Evolutionary conservation across 495 filamentous ascomycete genomes (phyloP), one percentile per base, ranked within the genome.

Genomic region (Endocarpon pusillum): DNA sequence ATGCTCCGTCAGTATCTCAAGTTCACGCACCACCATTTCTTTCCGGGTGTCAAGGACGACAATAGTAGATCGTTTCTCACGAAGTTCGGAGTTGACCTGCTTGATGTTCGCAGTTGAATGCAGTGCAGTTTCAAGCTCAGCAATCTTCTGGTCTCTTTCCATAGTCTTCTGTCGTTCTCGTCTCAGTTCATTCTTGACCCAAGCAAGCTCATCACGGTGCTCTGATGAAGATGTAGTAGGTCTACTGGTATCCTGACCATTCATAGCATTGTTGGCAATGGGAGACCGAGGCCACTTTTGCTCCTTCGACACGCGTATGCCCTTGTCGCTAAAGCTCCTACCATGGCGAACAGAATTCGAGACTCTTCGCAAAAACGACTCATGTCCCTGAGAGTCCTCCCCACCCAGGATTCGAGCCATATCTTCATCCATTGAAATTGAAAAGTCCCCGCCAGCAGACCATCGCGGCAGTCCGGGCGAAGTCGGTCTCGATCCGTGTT

Each of bases 51-150:
- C 87, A 15, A 99, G 63, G 8, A 86, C 79, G n/a, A 89, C 86
- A 46, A 99, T 84, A 1, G 87, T 96, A 40, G 86, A 92, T 29
- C 89, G 71, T 61, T 96, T 96, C 55, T 96, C 85, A 21, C 78
- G 67, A 9, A 99, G 61, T 45, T 85, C 86, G 26, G 75, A 82
- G 47, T 86, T 85, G 19, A 89, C 68, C 37, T 73, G 76, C 49
- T 84, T 82, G 21, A 93, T 72, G 43, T 85, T 81, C 16, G 78
- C 78, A 14, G 78, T 78, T 11, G 71, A 67, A 36, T 69, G 68
- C 38, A 77, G 55, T 24, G 73, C 64, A 15, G 69, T 57, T 48
- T 99, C 86, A 36, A 96, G 69, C 45, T 96, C 85, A 1, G 75
- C 69, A 24, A 92, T 75, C 35, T 70, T 67, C 46, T 82, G 75